A percentile compares a stretch with the other conserved stretches of the same genome.
Evolutionary conservation across 2,329 filamentous ascomycete species (phyloP).

Genomic region (Venturia pyrina): DNA sequence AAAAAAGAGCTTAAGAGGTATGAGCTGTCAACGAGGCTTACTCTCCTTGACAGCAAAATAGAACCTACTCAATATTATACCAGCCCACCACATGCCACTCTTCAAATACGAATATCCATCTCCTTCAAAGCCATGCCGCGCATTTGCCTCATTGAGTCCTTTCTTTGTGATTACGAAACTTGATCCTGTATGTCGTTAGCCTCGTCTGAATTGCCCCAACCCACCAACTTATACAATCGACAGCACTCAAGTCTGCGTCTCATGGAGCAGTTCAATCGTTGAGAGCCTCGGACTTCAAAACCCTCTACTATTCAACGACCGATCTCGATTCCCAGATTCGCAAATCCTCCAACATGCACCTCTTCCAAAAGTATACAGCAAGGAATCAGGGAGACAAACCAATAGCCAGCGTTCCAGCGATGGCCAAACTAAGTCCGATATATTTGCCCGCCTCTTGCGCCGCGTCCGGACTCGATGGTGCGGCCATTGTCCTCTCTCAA

Average conservation of each 20-base stretch:
- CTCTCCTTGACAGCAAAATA: neutral
- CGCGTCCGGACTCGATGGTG: conserved; percentile 18
- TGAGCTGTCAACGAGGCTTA: neutral
- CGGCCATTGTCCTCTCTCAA: neutral
- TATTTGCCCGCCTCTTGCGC: conserved; percentile 28
- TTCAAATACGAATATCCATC: conserved; percentile 91
- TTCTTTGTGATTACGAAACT: conserved; percentile 99
- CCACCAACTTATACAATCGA: neutral
- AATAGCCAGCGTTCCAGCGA: conserved; percentile 31
- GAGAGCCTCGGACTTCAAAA: neutral
- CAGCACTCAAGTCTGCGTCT: neutral
- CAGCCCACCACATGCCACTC: conserved; percentile 96
- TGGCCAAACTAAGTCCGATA: conserved; percentile 29
- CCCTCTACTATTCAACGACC: neutral
- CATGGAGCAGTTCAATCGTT: neutral
- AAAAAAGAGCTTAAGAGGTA: neutral
- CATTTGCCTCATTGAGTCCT: conserved; percentile 82
- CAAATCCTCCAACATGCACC: neutral
- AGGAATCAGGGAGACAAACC: conserved; percentile 19
- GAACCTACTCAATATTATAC: conserved; percentile 72
- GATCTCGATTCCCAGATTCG: neutral
- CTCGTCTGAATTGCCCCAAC: neutral
- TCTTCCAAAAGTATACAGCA: neutral
- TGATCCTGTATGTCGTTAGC: conserved; percentile 48
- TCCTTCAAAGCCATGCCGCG: conserved; percentile 90